phyloP scores from a whole-genome alignment of 202 grass and related monocot genomes.

The Panicum hallii region DNA sequence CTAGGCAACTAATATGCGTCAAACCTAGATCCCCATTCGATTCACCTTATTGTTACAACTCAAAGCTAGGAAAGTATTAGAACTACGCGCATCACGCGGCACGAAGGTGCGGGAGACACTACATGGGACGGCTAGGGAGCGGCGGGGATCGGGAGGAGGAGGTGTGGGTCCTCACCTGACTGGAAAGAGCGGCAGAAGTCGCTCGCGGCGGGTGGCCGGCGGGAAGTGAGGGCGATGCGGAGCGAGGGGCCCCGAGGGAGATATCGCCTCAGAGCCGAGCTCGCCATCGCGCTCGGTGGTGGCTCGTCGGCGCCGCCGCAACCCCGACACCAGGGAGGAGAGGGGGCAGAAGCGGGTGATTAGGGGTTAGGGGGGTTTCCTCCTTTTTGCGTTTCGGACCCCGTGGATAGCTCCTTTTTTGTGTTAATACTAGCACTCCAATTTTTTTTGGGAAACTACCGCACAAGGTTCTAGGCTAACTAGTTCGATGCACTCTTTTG shows the following conservation, averaged over 20 bases:
- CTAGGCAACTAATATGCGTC: constrained; percentile 9
- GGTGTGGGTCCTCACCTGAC: constrained; percentile 38
- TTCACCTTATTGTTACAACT: neutral
- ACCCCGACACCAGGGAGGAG: constrained; percentile 4
- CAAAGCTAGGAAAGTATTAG: neutral
- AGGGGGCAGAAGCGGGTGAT: neutral
- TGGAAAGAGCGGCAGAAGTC: constrained; percentile 42
- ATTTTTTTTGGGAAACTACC: too few relatives aligned
- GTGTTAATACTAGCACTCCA: neutral
- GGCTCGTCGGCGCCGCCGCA: constrained; percentile 50
- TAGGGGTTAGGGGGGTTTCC: constrained; percentile 17
- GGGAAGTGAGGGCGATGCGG: neutral
- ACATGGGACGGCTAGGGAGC: neutral
- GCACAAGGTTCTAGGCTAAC: neutral
- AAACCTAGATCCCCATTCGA: constrained; percentile 41
- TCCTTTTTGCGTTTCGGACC: constrained; percentile 29
- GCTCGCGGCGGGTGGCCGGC: neutral
- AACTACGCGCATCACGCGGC: neutral
- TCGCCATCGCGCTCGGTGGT: constrained; percentile 43
- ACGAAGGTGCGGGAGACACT: neutral
- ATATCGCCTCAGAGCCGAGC: constrained; percentile 41
- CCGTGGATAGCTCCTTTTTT: neutral
- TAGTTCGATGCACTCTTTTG: too few relatives aligned
- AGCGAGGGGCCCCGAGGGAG: constrained; percentile 6
- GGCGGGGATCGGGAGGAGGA: neutral